A percentile compares a stretch with the other conserved stretches of the same genome.
Evolutionary conservation across 2,329 filamentous ascomycete species (phyloP).

Genomic region (Epichloe elymi): DNA sequence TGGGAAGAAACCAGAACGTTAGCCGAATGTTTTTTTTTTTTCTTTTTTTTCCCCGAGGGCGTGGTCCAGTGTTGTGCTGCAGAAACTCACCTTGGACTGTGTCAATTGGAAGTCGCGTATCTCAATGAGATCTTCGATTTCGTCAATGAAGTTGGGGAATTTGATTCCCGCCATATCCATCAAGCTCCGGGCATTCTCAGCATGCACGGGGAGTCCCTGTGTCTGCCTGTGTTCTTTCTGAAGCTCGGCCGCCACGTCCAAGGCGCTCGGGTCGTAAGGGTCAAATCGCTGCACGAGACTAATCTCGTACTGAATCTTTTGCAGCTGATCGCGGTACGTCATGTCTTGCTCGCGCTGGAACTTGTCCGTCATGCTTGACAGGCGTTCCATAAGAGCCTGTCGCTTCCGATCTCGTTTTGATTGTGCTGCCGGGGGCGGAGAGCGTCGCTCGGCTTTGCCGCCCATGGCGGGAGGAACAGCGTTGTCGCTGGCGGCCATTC

Average conservation of each 20-base stretch:
- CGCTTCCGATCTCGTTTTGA: constrained; percentile 89
- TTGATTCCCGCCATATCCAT: constrained; percentile 67
- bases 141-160: constrained; percentile 73
- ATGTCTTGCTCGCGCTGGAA: constrained; percentile 72
- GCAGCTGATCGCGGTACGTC: constrained; percentile 78
- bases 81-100: constrained; percentile 58
- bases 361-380: constrained; percentile 60
- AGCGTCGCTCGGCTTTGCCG: constrained; percentile 23
- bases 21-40: not conserved
- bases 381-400: constrained; percentile 66
- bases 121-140: constrained; percentile 80
- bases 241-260: constrained; percentile 57
- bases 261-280: constrained; percentile 58
- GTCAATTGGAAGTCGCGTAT: constrained; percentile 73
- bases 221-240: constrained; percentile 41
- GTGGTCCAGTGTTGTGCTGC: not conserved
- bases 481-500: constrained; percentile 28
- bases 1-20: not conserved
- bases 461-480: constrained; percentile 19
- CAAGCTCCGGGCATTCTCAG: constrained; percentile 38
- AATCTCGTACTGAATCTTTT: constrained; percentile 85
- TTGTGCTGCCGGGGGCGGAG: constrained; percentile 26
- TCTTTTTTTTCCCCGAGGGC: no score
- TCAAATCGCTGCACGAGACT: constrained; percentile 75
- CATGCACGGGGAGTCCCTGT: constrained; percentile 23